Percentiles rank a stretch among this genome's conserved stretches.
These are phyloP conservation scores for Trichoderma lentiforme DNA, from an alignment of 2,329 filamentous ascomycete genomes.

Conservation along the genomic window DNA sequence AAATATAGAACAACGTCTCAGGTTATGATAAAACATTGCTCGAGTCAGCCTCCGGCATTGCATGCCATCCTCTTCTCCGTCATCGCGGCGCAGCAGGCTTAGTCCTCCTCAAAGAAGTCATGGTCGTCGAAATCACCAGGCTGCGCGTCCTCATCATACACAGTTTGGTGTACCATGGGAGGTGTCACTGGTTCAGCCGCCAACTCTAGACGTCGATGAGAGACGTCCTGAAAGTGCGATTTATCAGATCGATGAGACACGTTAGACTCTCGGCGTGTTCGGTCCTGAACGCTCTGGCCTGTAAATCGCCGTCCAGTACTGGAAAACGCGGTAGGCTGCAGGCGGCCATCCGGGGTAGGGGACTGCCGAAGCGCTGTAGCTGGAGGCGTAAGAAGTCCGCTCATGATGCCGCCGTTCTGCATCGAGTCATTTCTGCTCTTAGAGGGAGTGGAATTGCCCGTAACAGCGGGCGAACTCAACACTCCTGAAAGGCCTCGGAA, in stretches of 20 bases:
- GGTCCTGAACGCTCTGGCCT: slow-evolving; percentile 36
- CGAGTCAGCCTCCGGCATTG: neutral
- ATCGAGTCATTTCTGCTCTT: slow-evolving; percentile 52
- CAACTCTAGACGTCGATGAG: slow-evolving; percentile 41
- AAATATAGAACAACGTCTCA: neutral
- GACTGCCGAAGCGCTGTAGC: slow-evolving; percentile 67
- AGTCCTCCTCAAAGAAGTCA: slow-evolving; percentile 52
- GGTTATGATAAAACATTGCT: neutral
- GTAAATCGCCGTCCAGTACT: slow-evolving; percentile 58
- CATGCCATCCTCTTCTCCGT: neutral
- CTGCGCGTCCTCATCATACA: slow-evolving; percentile 61
- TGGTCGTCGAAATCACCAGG: slow-evolving; percentile 58
- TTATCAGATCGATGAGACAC: slow-evolving; percentile 40
- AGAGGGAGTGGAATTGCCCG: slow-evolving; percentile 55
- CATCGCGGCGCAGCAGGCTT: slow-evolving; percentile 12
- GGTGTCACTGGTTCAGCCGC: slow-evolving; percentile 51
- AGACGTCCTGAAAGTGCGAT: slow-evolving; percentile 39
- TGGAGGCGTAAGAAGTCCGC: slow-evolving; percentile 86
- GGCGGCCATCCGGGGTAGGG: slow-evolving; percentile 41
- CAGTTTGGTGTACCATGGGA: slow-evolving; percentile 57
- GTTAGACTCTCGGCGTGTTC: slow-evolving; percentile 30
- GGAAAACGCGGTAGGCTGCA: slow-evolving; percentile 59
- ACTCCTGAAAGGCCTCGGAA: slow-evolving; percentile 48
- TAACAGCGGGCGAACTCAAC: slow-evolving; percentile 42
- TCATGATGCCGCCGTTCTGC: slow-evolving; percentile 59